A percentile compares a stretch with the other conserved stretches of the same genome.
Conservation (phyloP, 371 early-diverging fungal genomes). For the Lichtheimia corymbifera region DNA sequence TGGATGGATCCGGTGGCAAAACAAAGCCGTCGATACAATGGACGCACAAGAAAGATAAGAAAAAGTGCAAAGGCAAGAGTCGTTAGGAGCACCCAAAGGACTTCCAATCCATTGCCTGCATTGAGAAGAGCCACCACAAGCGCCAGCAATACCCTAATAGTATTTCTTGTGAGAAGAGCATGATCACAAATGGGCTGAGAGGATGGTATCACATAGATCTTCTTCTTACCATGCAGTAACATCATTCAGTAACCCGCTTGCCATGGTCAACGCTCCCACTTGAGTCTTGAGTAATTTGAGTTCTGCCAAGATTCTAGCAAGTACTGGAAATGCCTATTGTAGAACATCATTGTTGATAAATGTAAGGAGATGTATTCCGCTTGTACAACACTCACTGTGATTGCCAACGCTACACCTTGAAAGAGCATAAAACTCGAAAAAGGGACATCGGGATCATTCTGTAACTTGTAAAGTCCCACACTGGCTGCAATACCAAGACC, state of each 20-base stretch:
- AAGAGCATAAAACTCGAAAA: conserved; percentile 80
- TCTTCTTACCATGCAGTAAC: conserved; percentile 76
- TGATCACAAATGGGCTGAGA: background rate
- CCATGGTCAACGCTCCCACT: conserved; percentile 82
- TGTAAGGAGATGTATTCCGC: background rate
- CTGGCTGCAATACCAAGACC: conserved; percentile 73
- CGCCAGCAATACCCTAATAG: conserved; percentile 62
- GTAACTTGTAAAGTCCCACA: conserved; percentile 64
- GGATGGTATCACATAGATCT: background rate
- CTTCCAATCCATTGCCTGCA: conserved; percentile 60
- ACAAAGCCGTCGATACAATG: conserved; percentile 51
- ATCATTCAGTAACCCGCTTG: conserved; percentile 89
- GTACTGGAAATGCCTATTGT: conserved; percentile 83
- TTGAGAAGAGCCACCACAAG: conserved; percentile 79
- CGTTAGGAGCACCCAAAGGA: conserved; percentile 72
- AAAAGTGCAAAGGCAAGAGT: conserved; percentile 63
- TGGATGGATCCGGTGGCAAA: conserved; percentile 52
- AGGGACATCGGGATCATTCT: conserved; percentile 41
- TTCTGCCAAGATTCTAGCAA: conserved; percentile 92
- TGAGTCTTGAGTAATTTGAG: conserved; percentile 78
- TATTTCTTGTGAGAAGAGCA: background rate
- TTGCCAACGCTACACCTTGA: conserved; percentile 87
- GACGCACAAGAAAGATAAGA: conserved; percentile 61
- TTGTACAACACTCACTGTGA: conserved; percentile 59
- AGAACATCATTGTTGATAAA: background rate